Percentiles rank a stretch among this genome's conserved stretches.
Conservation (phyloP, 148 eudicot genomes). For the Diospyros lotus region DNA sequence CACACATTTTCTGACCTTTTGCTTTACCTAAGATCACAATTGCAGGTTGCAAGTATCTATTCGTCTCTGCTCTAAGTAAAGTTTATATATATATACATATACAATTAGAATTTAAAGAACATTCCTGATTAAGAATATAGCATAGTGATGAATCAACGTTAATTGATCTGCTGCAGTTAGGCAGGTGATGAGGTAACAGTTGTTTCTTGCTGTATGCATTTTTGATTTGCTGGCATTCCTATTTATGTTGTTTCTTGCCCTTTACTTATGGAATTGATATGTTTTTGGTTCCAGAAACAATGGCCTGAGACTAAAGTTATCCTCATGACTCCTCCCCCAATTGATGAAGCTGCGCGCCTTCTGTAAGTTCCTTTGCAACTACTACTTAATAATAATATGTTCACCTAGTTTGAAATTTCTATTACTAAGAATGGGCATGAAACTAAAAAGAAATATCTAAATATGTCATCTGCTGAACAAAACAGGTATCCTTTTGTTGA, state of each 20-base stretch:
- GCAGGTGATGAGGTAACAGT: neutral
- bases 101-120: neutral
- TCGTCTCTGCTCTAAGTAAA: neutral
- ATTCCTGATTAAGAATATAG: neutral
- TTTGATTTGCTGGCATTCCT: neutral
- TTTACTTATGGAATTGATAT: too few species aligned
- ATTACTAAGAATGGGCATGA: neutral
- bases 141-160: neutral
- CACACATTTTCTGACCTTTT: neutral
- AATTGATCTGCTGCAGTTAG: neutral
- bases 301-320: conserved; percentile 54
- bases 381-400: too few species aligned
- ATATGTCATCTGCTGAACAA: neutral
- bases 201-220: neutral
- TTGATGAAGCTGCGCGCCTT: conserved; percentile 75
- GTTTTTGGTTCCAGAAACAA: conserved; percentile 42
- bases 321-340: conserved; percentile 84
- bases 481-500: conserved; percentile 55
- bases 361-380: conserved; percentile 28
- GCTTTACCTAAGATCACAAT: neutral
- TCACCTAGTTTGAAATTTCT: neutral
- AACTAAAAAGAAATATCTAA: neutral
- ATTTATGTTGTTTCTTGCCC: neutral
- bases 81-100: too few species aligned
- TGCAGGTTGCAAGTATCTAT: neutral